Evolutionary conservation across 2,329 filamentous ascomycete genomes (phyloP), one percentile per base, ranked within the genome.

Genomic region (Macrophomina phaseolina): DNA sequence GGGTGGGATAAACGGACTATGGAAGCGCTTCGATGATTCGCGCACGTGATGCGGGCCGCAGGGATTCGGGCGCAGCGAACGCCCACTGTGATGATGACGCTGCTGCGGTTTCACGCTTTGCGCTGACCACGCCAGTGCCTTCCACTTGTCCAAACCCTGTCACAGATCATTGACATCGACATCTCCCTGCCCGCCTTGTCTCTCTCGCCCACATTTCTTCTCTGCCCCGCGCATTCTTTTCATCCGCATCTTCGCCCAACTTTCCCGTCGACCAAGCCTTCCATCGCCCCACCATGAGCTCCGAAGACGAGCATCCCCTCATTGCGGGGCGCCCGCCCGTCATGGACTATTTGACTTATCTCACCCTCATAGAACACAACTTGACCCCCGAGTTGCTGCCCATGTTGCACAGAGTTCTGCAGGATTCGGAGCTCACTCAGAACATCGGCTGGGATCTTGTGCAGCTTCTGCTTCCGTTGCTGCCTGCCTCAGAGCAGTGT

Each of bases 391-490:
- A 89, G 67, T 84, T 90, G 68, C 81, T 94, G 51, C 89, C 90
- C 1, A 81, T 86, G 3, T 83, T 94, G 53, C 86, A 92, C 71
- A 84, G 89, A 28, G 87, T 91, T 42, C 82, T 92, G 18, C 87
- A 91, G 76, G 88, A 92, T 82, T 82, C 84, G 9, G 83, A 86
- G 67, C 81, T 94, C 66, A 92, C 91, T 2, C 86, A 86, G 68
- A 90, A 92, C 66, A 93, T 94, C 72, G 92, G 92, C 60, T 95
- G 92, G 92, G 92, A 95, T 76, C 81, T 94, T 62, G 89, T 95
- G 28, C 89, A 91, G 74, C 87, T 92, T 73, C 85, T 95, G 4
- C 83, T 93, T 30, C 84, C 87, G 42, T 80, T 93, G 5, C 84
- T 90, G 1, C 86, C 87, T 2, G 81, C 83, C 2, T 90, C 89